These are phyloP conservation scores for Elsinoe batatas DNA, from an alignment of 2,329 filamentous ascomycete genomes.

Conservation along the genomic window DNA sequence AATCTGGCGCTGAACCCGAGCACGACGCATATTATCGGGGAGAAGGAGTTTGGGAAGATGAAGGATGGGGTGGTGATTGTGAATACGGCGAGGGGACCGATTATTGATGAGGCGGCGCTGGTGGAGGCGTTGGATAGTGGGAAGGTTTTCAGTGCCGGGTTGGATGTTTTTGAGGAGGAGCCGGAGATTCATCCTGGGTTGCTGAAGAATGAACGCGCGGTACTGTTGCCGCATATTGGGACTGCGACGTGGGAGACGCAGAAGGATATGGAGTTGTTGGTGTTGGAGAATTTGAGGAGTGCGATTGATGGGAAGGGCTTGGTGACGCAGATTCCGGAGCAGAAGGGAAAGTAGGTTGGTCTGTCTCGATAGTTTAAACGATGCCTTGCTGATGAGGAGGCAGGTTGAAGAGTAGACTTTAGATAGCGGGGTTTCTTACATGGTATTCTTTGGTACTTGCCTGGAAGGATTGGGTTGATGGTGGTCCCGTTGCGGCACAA, in stretches of 20 bases:
- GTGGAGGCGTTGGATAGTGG: slow-evolving; percentile 45
- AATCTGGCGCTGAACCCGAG: slow-evolving; percentile 43
- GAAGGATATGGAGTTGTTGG: slow-evolving; percentile 51
- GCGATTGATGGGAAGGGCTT: slow-evolving; percentile 48
- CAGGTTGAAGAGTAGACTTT: slow-evolving; percentile 8
- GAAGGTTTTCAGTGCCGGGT: slow-evolving; percentile 44
- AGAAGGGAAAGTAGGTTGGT: slow-evolving; percentile 33
- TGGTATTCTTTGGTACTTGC: too few species aligned
- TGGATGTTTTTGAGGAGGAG: slow-evolving; percentile 52
- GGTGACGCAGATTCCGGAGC: slow-evolving; percentile 52
- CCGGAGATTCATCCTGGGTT: slow-evolving; percentile 44
- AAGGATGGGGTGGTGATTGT: slow-evolving; percentile 48
- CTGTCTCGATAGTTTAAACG: not conserved
- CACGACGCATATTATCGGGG: slow-evolving; percentile 45
- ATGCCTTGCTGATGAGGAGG: not conserved
- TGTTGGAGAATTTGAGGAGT: slow-evolving; percentile 47
- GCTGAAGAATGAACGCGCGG: slow-evolving; percentile 40
- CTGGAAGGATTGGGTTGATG: too few species aligned
- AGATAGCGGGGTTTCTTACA: not conserved
- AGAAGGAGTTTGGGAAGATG: slow-evolving; percentile 42
- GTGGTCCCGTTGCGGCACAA: too few species aligned
- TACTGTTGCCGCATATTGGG: slow-evolving; percentile 51
- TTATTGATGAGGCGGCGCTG: slow-evolving; percentile 48
- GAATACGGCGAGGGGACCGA: slow-evolving; percentile 48
- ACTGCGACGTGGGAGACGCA: slow-evolving; percentile 52